Evolutionary conservation across 139 green algal genomes (phyloP), one percentile per base, ranked within the genome.

Genomic region (Volvox reticuliferus): DNA sequence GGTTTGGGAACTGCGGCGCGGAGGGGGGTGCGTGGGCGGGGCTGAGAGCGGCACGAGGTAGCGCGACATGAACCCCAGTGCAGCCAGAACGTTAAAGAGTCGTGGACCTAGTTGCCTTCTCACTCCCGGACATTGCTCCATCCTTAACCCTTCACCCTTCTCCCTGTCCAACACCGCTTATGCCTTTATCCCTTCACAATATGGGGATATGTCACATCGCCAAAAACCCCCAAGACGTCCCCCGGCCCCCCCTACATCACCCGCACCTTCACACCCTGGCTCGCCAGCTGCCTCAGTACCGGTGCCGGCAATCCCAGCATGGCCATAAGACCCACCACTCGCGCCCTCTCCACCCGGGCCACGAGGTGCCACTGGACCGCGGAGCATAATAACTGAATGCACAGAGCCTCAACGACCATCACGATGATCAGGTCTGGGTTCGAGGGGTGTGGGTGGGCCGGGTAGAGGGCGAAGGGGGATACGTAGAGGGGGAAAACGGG

Each of bases 281-380:
- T 89, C 1, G 69, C 55, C 81, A 92, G 50, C 50, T 81, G 50
- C 16, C 89, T 75, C 55, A 92, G 69, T 55, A 89, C 71, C 13
- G 80, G 89, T 14, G 36, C 71, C 0, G 88, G 88, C 65, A 92
- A 79, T 26, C 88, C 82, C 79, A 92, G 44, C 88, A 88, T 88
- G 44, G 75, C 68, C 69, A 89, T 22, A 33, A 84, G 26, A 0
- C 67, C 76, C 33, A 85, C 24, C 69, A 92, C 19, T 19, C 89
- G 69, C 21, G 89, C 82, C 36, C 14, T 22, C 80, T 92, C 88
- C 36, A 88, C 79, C n/a, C 21, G 71, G 33, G 17, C 17, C 36
- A 89, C 69, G 24, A 86, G 68, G 16, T 13, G 0, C 71, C 44
- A 67, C 69, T 92, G 55, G 80, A 83, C 89, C 9, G 35, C 24